phyloP scores from a whole-genome alignment of 495 filamentous ascomycete genomes.

The Xylaria nigripes region DNA sequence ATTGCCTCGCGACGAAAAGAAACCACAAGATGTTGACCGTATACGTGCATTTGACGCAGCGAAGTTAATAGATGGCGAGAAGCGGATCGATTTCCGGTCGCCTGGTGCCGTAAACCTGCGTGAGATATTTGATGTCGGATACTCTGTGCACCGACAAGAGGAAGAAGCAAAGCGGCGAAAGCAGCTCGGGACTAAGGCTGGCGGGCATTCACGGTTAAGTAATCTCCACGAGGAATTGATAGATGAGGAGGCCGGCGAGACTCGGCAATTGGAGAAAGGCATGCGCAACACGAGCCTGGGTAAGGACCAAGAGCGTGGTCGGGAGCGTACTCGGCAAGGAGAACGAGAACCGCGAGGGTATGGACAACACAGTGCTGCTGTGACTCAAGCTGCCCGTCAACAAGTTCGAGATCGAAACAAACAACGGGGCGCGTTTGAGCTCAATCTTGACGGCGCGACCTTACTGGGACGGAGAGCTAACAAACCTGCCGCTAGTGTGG shows the following conservation, averaged over 20 bases:
- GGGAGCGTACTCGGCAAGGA: conserved; percentile 37
- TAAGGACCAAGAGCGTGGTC: conserved; percentile 40
- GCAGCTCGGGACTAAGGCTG: conserved; percentile 55
- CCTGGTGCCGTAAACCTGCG: conserved; percentile 91
- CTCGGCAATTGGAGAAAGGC: conserved; percentile 70
- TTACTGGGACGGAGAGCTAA: conserved; percentile 70
- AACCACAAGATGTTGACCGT: conserved; percentile 34
- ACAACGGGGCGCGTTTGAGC: conserved; percentile 70
- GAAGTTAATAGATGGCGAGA: conserved; percentile 50
- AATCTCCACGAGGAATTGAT: conserved; percentile 63
- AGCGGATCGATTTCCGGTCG: conserved; percentile 86
- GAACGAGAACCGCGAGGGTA: conserved; percentile 57
- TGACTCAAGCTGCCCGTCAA: conserved; percentile 71
- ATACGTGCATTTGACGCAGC: conserved; percentile 47
- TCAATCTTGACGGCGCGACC: conserved; percentile 83
- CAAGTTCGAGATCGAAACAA: conserved; percentile 53
- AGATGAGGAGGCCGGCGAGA: conserved; percentile 48
- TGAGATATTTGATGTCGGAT: conserved; percentile 95
- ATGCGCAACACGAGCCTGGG: conserved; percentile 71
- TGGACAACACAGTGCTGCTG: conserved; percentile 68
- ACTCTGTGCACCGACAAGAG: conserved; percentile 92
- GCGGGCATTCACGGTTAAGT: conserved; percentile 38
- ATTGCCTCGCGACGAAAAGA: conserved; percentile 56
- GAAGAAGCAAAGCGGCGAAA: conserved; percentile 90
- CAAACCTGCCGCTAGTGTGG: conserved; percentile 37